Base-by-base conservation (phyloP, 2,329 filamentous ascomycete species). In the Venturia pyrina region DNA sequence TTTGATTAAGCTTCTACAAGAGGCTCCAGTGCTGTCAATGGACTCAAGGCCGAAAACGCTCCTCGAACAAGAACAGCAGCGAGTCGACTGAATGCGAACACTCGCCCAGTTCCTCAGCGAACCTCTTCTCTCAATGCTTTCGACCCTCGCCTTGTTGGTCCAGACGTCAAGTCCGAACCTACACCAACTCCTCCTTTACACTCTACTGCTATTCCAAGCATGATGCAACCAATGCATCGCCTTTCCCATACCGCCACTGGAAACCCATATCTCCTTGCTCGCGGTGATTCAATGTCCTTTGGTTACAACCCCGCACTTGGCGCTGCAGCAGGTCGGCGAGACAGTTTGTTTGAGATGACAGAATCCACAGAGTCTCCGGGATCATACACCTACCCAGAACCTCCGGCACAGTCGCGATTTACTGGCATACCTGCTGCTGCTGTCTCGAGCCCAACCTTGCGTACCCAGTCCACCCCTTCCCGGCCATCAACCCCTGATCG, bases 151-250 rank as follows among this genome's bases (percentile, higher is more conserved):
- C 60, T 62, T 6, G 40, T 62, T 21, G 40, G 28, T 48, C 40
- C 60, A 44, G 37, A 44, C 37, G 44, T 62, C 37, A 62, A 62
- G 44, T 44, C 60, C 24, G 60, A 62, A 21, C 64, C 53, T 11
- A 57, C 34, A 48, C 21, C 24, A 24, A 66, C 64, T 37, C 64
- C 64, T 28, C 61, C 64, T 13, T 43, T 60, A n/a, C 59, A 62
- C 48, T 32, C 28, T 15, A 43, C 64, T 40, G 59, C 64, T n/a
- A 34, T 50, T 15, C 64, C 56, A 6, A 56, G 53, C 57, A 62
- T 50, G 13, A 63, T 59, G 53, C 53, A 59, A 37, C 17, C 53
- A 37, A 59, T 59, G 28, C 32, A 37, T n/a, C 53, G 53, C 17
- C 28, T 59, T 19, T 17, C 32, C 19, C 53, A 59, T 59, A 15